Evolutionary conservation across 371 early-diverging fungal genomes (phyloP).

Genomic region (Gilbertella persicaria): DNA sequence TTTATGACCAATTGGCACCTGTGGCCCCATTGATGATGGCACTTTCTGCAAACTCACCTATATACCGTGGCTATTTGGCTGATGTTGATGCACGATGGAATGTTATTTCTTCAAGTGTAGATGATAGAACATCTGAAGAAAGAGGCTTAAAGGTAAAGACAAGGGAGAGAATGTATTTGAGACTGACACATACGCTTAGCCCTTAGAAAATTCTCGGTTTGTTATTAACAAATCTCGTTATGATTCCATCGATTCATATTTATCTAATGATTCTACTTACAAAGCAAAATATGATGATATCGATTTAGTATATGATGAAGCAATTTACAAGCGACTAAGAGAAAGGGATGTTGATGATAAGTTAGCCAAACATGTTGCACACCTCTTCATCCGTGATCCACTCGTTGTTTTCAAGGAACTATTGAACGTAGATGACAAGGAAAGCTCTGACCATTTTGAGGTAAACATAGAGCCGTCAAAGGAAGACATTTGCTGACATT

Average conservation of each 20-base stretch:
- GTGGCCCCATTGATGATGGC: slow-evolving; percentile 96
- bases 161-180: background rate
- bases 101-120: slow-evolving; percentile 93
- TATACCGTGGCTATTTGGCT: slow-evolving; percentile 92
- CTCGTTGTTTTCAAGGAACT: slow-evolving; percentile 93
- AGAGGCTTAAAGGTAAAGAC: slow-evolving; percentile 75
- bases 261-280: slow-evolving; percentile 77
- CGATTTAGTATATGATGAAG: slow-evolving; percentile 78
- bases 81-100: slow-evolving; percentile 99
- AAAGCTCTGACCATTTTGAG: slow-evolving; percentile 94
- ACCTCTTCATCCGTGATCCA: slow-evolving; percentile 98
- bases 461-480: slow-evolving; percentile 40
- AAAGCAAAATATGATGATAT: slow-evolving; percentile 96
- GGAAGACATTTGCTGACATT: background rate
- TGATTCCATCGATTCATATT: slow-evolving; percentile 93
- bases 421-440: slow-evolving; percentile 81
- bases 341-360: slow-evolving; percentile 84
- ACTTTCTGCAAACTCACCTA: slow-evolving; percentile 94
- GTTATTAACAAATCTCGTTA: slow-evolving; percentile 97
- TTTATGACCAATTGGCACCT: slow-evolving; percentile 96
- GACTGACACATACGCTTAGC: slow-evolving; percentile 42
- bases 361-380: slow-evolving; percentile 93
- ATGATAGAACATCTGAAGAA: slow-evolving; percentile 95
- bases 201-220: slow-evolving; percentile 68
- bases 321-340: slow-evolving; percentile 72